phyloP scores from a whole-genome alignment of 139 green algal genomes.

The Mychonastes homosphaera region DNA sequence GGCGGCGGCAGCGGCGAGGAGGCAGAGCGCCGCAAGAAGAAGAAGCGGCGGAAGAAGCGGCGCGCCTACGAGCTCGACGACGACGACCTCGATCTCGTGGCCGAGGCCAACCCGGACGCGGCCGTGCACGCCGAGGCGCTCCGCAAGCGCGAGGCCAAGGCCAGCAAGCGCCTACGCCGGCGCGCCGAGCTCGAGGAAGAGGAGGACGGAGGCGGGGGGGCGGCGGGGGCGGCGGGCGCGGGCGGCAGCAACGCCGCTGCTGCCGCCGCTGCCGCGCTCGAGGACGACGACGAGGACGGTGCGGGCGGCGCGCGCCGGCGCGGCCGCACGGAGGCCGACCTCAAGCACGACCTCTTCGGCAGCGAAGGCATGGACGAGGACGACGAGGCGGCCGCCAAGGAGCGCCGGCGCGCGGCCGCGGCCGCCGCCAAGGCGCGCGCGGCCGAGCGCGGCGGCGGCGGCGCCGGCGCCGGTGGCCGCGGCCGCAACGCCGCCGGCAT shows the following conservation, averaged over 20 bases:
- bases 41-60: constrained; percentile 31
- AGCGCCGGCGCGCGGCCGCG: too few relatives aligned
- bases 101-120: constrained; percentile 76
- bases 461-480: not conserved
- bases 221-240: not conserved
- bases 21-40: constrained; percentile 27
- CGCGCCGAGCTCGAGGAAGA: constrained; percentile 7
- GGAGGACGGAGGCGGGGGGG: constrained; percentile 1
- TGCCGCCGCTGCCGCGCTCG: too few relatives aligned
- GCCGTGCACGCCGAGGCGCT: not conserved
- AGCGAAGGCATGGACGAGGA: too few relatives aligned
- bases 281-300: constrained; percentile 48
- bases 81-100: constrained; percentile 85
- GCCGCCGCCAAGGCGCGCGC: too few relatives aligned
- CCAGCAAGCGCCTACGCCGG: too few relatives aligned
- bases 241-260: too few relatives aligned
- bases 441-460: not conserved
- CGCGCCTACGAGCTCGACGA: constrained; percentile 65
- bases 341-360: too few relatives aligned
- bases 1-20: constrained; percentile 19
- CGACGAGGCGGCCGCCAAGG: too few relatives aligned
- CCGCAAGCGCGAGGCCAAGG: constrained; percentile 38
- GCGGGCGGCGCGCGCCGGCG: too few relatives aligned
- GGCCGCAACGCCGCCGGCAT: not conserved
- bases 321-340: too few relatives aligned